Evolutionary conservation across 768 basidiomycete genomes (phyloP).

Genomic region (Psilocybe tampanensis): DNA sequence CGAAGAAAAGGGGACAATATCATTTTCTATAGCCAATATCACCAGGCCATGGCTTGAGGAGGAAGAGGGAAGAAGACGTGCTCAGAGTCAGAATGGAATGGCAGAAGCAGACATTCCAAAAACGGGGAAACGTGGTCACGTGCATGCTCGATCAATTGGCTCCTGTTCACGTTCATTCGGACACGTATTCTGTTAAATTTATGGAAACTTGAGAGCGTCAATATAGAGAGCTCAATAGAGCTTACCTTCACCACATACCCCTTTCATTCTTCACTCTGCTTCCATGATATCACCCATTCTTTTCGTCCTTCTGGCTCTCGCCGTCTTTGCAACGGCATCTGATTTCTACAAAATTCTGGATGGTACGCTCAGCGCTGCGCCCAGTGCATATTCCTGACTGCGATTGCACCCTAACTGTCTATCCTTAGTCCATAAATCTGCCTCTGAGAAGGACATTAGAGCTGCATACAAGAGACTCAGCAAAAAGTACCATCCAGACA

Average conservation of each 20-base stretch:
- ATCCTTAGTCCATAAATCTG: conserved; percentile 63
- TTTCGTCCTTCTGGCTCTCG: conserved; percentile 38
- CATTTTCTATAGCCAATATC: no score
- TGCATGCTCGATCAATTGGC: not conserved
- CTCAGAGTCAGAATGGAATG: no score
- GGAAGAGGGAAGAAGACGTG: no score
- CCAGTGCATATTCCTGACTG: conserved; percentile 31
- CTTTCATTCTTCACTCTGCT: conserved; percentile 14
- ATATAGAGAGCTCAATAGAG: conserved; percentile 6
- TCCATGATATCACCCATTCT: conserved; percentile 37
- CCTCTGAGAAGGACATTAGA: conserved; percentile 87
- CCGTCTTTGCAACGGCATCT: conserved; percentile 49
- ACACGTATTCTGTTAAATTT: conserved; percentile 32
- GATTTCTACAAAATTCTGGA: conserved; percentile 87
- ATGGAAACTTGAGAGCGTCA: conserved; percentile 10
- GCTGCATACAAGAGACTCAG: conserved; percentile 91
- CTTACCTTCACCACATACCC: conserved; percentile 13
- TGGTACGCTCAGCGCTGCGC: conserved; percentile 64
- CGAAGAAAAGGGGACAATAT: no score
- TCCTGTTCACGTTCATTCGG: conserved; percentile 7
- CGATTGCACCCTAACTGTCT: not conserved
- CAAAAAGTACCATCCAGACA: conserved; percentile 92
- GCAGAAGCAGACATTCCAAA: no score
- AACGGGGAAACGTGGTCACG: not conserved
- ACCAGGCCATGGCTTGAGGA: no score